Evolutionary conservation across 202 grass and related monocot species (phyloP).

Genomic region (Hordeum pubiflorum): DNA sequence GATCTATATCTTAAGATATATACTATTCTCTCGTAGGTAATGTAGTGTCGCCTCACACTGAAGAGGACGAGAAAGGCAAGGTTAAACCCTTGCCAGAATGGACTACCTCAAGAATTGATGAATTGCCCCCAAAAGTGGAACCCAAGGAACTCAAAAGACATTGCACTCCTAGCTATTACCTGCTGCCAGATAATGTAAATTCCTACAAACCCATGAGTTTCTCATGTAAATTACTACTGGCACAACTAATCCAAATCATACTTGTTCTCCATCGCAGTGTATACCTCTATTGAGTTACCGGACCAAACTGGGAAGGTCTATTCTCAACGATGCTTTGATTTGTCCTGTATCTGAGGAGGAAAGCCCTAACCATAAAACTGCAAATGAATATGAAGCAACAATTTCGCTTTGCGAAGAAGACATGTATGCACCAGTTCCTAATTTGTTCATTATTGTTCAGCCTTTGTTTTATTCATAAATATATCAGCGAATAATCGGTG

Average conservation of each 20-base stretch:
- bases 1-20: not conserved
- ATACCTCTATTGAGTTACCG: conserved; percentile 27
- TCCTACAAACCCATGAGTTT: not conserved
- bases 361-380: conserved; percentile 24
- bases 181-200: conserved; percentile 36
- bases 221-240: not conserved
- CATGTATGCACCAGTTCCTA: conserved; percentile 29
- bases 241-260: conserved; percentile 13
- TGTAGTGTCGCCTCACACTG: not conserved
- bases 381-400: conserved; percentile 28
- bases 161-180: conserved; percentile 28
- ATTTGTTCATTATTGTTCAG: not conserved
- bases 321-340: conserved; percentile 22
- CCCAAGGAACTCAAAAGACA: not conserved
- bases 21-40: not conserved
- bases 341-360: conserved; percentile 18
- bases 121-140: conserved; percentile 25
- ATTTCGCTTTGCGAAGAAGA: conserved; percentile 33
- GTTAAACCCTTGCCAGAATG: conserved; percentile 30
- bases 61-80: conserved; percentile 24
- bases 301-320: conserved; percentile 24
- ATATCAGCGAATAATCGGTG: not conserved
- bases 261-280: conserved; percentile 19
- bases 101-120: conserved; percentile 17
- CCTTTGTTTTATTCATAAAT: not conserved